Percentiles rank a stretch among this genome's conserved stretches.
These are phyloP conservation scores for Nitzschia sp. DNA, from an alignment of 108 stramenopile genomes.

Conservation along the genomic window DNA sequence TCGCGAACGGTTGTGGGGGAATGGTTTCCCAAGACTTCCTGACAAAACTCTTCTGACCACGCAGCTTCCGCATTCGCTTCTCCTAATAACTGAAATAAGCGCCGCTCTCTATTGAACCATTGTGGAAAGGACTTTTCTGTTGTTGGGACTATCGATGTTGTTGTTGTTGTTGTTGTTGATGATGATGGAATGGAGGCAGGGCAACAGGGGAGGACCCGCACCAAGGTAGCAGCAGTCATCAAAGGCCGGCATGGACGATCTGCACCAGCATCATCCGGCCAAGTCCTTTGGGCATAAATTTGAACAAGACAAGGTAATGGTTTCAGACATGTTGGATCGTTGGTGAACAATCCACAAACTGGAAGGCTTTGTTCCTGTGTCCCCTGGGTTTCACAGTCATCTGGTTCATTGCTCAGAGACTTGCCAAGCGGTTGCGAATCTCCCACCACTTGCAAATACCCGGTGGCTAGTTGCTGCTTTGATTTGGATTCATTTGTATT, in stretches of 20 bases:
- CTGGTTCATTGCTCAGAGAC: no score
- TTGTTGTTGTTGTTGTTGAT: neutral
- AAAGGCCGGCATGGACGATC: neutral
- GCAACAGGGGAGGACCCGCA: conserved; percentile 30
- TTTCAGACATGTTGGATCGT: conserved; percentile 28
- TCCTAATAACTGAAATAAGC: conserved; percentile 15
- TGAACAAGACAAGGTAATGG: conserved; percentile 27
- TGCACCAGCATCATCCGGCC: neutral
- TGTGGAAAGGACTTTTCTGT: neutral
- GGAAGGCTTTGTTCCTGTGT: conserved; percentile 3
- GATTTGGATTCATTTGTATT: neutral
- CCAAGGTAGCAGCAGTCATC: conserved; percentile 19
- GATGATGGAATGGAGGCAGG: neutral
- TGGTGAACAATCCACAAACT: conserved; percentile 27
- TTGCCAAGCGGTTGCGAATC: no score
- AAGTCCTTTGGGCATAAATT: conserved; percentile 9
- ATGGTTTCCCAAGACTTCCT: conserved; percentile 37
- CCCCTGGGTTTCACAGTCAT: neutral
- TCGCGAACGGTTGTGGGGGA: conserved; percentile 34
- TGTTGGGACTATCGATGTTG: neutral
- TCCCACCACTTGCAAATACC: neutral
- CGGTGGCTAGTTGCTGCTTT: neutral
- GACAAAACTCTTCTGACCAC: conserved; percentile 12
- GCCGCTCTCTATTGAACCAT: conserved; percentile 4
- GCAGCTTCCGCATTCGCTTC: conserved; percentile 5